Percentiles rank a stretch among this genome's conserved stretches.
Conservation (phyloP, 805 yeast species). For the Blastobotrys robertii region DNA sequence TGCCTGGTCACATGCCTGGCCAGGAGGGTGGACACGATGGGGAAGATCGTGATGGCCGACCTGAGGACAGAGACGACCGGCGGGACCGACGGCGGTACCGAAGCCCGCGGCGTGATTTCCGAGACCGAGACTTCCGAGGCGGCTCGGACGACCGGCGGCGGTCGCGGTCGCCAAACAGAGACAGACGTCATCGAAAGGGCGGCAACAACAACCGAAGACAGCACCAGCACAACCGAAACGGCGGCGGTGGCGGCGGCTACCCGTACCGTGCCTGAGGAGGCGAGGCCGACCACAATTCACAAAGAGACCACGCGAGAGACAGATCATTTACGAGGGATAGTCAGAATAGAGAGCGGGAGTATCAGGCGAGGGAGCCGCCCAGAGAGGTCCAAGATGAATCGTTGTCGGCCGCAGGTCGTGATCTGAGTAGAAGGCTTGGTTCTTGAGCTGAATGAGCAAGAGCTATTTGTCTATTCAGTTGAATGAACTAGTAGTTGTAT, state of each 20-base stretch:
- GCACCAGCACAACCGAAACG: not conserved
- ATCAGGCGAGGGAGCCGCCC: no score
- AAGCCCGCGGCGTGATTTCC: slow-evolving; percentile 8
- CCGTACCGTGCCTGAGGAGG: no score
- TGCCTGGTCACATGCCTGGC: slow-evolving; percentile 8
- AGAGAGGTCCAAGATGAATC: no score
- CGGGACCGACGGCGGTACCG: slow-evolving; percentile 6
- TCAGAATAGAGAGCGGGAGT: no score
- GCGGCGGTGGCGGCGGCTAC: not conserved
- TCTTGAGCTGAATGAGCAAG: no score
- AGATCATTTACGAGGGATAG: no score
- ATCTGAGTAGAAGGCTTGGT: no score
- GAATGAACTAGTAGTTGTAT: no score
- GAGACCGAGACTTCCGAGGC: not conserved
- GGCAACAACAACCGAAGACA: not conserved
- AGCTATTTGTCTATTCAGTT: no score
- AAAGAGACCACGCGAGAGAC: no score
- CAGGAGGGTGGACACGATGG: slow-evolving; percentile 4
- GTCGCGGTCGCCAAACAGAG: not conserved
- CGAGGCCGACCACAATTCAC: no score
- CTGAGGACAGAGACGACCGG: slow-evolving; percentile 5
- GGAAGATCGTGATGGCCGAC: slow-evolving; percentile 4
- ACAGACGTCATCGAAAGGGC: not conserved
- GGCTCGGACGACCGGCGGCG: not conserved
- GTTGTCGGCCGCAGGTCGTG: no score